Base-by-base conservation (phyloP, 164 flowering plant species). In the Stephania japonica region DNA sequence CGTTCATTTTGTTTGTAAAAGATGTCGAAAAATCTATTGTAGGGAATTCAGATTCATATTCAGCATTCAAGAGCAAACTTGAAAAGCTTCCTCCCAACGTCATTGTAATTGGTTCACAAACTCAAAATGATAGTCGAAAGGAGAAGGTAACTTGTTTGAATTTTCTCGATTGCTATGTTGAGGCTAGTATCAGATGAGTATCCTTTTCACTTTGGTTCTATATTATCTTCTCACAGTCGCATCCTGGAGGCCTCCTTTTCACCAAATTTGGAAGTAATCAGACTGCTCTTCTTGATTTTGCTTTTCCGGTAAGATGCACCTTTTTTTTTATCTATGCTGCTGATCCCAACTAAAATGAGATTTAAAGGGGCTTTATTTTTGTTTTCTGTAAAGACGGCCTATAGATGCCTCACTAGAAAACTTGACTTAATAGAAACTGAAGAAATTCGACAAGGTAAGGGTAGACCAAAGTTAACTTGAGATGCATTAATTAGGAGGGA, bases 181-280 rank as follows among this genome's bases (percentile, higher is more conserved):
- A 44, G 23, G 38, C 71, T 53, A 27, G 7, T 21, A 4, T 13
- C 32, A 2, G 62, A 27, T 67, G 49, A 38, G 49, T 70, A 38
- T 50, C 65, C 43, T 56, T 43, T 56, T 75, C 4, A 11, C 32
- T 70, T 43, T 38, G 32, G 23, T 65, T 21, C 23, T n/a, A 4
- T 43, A n/a, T 26, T 26, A 18, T 42, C 68, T 66, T 18, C 76
- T 49, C 74, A 84, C 90, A 93, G 98, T 85, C 93, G 69, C 97
- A 93, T 81, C 98, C 96, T 71, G 94, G 98, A 26, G 96, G 97
- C 73, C 85, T 91, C 70, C 90, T 91, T 64, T 90, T 93, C 85
- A 93, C 98, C 44, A 93, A 93, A 79, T 90, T 93, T 79, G 95
- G 98, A 64, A 85, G 92, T 86, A 91, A 86, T 67, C 98, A 90